phyloP scores from a whole-genome alignment of 805 yeast species.

The Suhomyces vadensis region DNA sequence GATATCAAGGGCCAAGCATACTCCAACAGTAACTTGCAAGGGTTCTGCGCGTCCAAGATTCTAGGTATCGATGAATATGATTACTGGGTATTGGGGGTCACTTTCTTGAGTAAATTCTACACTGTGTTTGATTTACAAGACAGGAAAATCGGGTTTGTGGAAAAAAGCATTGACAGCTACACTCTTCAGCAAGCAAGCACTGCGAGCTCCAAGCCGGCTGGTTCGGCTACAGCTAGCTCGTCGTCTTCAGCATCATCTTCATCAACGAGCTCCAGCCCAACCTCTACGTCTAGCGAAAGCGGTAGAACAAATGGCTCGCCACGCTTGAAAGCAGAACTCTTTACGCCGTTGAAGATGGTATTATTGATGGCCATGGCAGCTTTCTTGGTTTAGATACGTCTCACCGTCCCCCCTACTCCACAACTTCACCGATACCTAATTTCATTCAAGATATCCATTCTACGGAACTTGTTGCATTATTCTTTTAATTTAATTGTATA shows the following conservation, averaged over 20 bases:
- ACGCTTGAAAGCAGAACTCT: background rate
- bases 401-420: too few relatives aligned
- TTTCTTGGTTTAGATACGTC: background rate
- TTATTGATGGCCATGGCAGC: background rate
- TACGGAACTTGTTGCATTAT: too few relatives aligned
- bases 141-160: slow-evolving; percentile 52
- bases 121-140: slow-evolving; percentile 57
- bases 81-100: slow-evolving; percentile 65
- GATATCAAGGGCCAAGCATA: slow-evolving; percentile 54
- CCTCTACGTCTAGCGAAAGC: background rate
- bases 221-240: slow-evolving; percentile 1
- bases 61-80: slow-evolving; percentile 51
- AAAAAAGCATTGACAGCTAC: slow-evolving; percentile 4
- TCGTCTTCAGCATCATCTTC: slow-evolving; percentile 2
- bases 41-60: slow-evolving; percentile 63
- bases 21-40: slow-evolving; percentile 32
- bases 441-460: too few relatives aligned
- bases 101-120: slow-evolving; percentile 55
- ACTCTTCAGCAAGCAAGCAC: background rate
- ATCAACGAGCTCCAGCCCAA: background rate
- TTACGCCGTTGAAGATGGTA: background rate
- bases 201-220: background rate
- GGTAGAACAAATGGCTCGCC: background rate
- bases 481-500: too few relatives aligned
- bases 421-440: too few relatives aligned